Conservation (phyloP, 768 basidiomycete genomes). For the Boletus reticulatus region DNA sequence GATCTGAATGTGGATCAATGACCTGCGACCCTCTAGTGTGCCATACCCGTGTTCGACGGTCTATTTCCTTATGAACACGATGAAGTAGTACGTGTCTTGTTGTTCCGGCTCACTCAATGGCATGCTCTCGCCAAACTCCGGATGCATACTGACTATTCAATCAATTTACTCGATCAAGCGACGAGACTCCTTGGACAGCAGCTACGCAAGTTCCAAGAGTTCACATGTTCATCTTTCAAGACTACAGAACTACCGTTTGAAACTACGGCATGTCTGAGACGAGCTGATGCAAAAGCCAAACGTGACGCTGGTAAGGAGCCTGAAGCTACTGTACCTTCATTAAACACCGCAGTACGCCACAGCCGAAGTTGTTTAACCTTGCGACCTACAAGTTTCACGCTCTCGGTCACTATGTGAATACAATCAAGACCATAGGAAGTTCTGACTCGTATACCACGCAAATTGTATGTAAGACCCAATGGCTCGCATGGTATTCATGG, state of each 20-base stretch:
- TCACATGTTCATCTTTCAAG: background rate
- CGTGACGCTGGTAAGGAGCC: too few species aligned
- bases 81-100: slow-evolving; percentile 13
- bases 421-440: background rate
- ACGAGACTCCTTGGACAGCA: background rate
- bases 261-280: background rate
- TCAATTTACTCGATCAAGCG: background rate
- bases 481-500: too few species aligned
- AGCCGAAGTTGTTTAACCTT: background rate
- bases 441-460: too few species aligned
- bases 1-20: too few species aligned
- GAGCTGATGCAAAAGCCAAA: background rate
- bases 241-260: background rate
- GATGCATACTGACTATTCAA: slow-evolving; percentile 32
- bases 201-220: background rate
- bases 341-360: too few species aligned
- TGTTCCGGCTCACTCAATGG: slow-evolving; percentile 14
- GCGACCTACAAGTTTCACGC: background rate
- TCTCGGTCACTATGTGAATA: background rate
- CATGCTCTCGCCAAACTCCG: slow-evolving; percentile 16
- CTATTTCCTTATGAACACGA: slow-evolving; percentile 31
- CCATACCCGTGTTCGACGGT: slow-evolving; percentile 38
- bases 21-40: slow-evolving; percentile 11
- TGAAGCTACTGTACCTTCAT: too few species aligned
- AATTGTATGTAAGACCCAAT: background rate